Evolutionary conservation across 2,329 filamentous ascomycete genomes (phyloP).

Genomic region (Paracorniculantispora psalliotae): DNA sequence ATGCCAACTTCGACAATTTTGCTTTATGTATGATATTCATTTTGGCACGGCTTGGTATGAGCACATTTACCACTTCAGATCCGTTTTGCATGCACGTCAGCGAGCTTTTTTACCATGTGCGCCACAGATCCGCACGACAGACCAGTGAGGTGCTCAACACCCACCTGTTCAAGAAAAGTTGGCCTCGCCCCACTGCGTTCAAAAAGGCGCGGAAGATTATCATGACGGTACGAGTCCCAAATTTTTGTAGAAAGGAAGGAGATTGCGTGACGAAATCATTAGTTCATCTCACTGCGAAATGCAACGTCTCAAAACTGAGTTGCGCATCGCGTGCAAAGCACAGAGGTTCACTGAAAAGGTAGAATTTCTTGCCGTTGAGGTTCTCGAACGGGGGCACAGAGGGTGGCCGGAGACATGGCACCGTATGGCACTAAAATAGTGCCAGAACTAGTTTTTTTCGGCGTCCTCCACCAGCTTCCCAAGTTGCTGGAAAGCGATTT

Average conservation of each 20-base stretch:
- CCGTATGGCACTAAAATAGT: neutral
- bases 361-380: too few relatives aligned
- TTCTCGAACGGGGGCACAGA: neutral
- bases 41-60: neutral
- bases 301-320: neutral
- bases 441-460: neutral
- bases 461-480: neutral
- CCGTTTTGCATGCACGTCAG: constrained; percentile 1
- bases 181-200: neutral
- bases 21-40: too few relatives aligned
- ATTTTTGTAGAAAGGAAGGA: too few relatives aligned
- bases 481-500: neutral
- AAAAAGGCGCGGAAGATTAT: neutral
- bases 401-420: neutral
- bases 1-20: too few relatives aligned
- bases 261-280: too few relatives aligned
- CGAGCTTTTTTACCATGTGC: neutral
- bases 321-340: neutral
- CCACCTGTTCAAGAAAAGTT: neutral
- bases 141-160: neutral
- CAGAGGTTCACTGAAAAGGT: too few relatives aligned
- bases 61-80: neutral
- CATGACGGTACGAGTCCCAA: too few relatives aligned
- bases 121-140: neutral
- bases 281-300: neutral